Evolutionary conservation across 176 grass and related monocot species (phyloP), one percentile per base, ranked within the genome.

Genomic region (Aegilops speltoides): DNA sequence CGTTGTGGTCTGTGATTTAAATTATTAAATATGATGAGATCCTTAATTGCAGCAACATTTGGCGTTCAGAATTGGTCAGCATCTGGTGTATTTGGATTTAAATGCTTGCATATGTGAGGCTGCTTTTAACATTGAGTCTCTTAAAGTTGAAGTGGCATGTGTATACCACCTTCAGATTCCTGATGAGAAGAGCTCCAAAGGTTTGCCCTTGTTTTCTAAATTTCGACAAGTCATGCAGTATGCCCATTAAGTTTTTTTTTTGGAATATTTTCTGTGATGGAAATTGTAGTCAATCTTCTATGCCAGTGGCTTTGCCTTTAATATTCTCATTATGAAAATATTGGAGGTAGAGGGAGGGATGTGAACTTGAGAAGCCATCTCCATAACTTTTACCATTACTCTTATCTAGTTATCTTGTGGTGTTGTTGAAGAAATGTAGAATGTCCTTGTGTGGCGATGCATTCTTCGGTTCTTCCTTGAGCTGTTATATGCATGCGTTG

Each of bases 71-170:
- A 84, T 96, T 80, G 94, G 90, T 60, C 86, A 88, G 10, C 86
- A 90, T 45, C 62, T 94, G 87, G 77, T 96, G 76, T 94, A 96
- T 25, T 82, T 94, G 64, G 87, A 96, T 84, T 40, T 76, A 86
- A 84, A 59, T 82, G 78, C 93, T 66, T 90, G 82, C 57, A 85
- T 80, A 60, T 83, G 89, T 25, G 87, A 86, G 76, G 82, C 72
- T 67, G 29, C 40, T 84, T 88, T 93, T 76, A 84, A 85, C 64
- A 82, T 94, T 19, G 92, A 92, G 13, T 87, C 52, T 90, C 76
- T 94, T 78, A 98, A 96, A 93, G 93, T 87, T 74, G 97, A 98
- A 87, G 84, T 96, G 79, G 94, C 93, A 62, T 94, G 91, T 54
- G 40, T 94, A 57, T 98, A 94, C 82, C 90, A 92, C 86, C 90